Base-by-base conservation (phyloP, 768 basidiomycete genomes). In the Lactifluus volemus region DNA sequence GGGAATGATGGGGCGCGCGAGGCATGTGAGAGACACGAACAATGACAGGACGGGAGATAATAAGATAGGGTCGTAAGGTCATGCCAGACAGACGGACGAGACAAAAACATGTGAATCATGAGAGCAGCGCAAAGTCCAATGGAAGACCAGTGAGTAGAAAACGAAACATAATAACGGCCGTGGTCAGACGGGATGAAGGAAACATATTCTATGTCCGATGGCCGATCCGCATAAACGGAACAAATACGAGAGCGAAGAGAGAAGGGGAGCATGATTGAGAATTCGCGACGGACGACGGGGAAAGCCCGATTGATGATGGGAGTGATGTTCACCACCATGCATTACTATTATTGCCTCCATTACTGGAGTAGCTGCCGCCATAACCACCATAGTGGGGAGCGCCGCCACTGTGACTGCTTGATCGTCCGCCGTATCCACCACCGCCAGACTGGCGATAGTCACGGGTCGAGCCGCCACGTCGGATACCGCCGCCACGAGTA, bases 111-210 rank as follows among this genome's bases (percentile, higher is more conserved):
- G 11, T 47, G 61, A 67, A 67, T 70, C 77, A 73, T 77, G 80
- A 82, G 81, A 84, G 84, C 81, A 84, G 84, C 81, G 81, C 81
- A 70, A 65, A 74, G 74, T 79, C 73, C 75, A 71, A 69, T 66
- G 30, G 42, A 66, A 58, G 45, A 53, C 44, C 61, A 48, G 53
- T 44, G 60, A 60, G 49, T 29, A 8, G 32, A 15, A 38, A 58
- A 57, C 61, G 10, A 38, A 58, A 57, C 61, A 63, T 60, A 52
- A 48, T 55, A 50, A 54, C 39, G 39, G 44, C 14, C 39, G 51
- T 30, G 36, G 42, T 57, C 49, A 51, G 61, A 54, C 17, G 45
- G 29, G 21, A 52, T 12, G 55, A 50, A 50, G 49, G 17, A 21
- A 47, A 47, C 15, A 9, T 5, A 44, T 41, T 58, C 56, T 58